Conservation (phyloP, 345 rosid species). For the Excoecaria cochinchinensis region DNA sequence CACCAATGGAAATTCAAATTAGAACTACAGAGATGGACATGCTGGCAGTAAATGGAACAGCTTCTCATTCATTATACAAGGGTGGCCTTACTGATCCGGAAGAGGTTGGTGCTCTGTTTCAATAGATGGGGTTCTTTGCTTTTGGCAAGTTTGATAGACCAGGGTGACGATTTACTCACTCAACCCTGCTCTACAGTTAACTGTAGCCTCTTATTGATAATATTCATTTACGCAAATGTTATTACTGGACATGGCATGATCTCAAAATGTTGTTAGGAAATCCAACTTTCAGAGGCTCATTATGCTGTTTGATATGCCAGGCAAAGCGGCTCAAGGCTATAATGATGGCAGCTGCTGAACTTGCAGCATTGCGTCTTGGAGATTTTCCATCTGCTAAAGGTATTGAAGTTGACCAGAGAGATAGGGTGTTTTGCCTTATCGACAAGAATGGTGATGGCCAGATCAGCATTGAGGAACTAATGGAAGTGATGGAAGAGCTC, state of each 20-base stretch:
- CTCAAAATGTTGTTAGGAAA: background rate
- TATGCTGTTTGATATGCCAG: conserved; percentile 30
- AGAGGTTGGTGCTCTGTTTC: conserved; percentile 50
- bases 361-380: conserved; percentile 85
- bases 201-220: background rate
- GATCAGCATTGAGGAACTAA: conserved; percentile 89
- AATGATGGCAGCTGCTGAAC: conserved; percentile 95
- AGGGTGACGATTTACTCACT: too few species aligned
- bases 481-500: conserved; percentile 96
- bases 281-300: conserved; percentile 1
- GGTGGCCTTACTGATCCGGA: conserved; percentile 83
- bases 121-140: background rate
- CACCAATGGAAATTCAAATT: conserved; percentile 90
- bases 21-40: conserved; percentile 80
- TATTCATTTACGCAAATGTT: background rate
- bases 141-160: background rate
- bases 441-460: conserved; percentile 95
- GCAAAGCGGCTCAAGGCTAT: conserved; percentile 85
- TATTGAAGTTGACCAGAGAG: conserved; percentile 51
- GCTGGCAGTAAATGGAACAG: conserved; percentile 76
- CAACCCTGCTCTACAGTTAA: background rate
- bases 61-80: conserved; percentile 88
- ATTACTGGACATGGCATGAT: background rate
- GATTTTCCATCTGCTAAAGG: conserved; percentile 62
- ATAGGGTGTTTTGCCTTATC: conserved; percentile 63